Evolutionary conservation across 2,329 filamentous ascomycete genomes (phyloP).

Genomic region (Botrytis hyacinthi): DNA sequence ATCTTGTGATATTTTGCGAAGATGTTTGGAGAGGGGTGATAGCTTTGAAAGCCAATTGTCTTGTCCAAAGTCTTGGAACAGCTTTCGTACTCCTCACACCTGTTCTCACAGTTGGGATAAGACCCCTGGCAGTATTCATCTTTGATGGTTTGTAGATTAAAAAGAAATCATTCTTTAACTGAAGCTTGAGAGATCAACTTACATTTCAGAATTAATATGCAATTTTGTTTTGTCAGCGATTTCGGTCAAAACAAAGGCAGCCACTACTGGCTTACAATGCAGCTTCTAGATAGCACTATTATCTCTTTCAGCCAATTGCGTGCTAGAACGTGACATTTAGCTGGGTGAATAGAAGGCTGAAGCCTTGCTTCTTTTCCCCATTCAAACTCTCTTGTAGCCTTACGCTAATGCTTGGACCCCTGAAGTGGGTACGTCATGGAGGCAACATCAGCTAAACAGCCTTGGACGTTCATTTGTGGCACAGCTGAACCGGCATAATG

Average conservation of each 20-base stretch:
- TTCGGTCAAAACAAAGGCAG: slow-evolving; percentile 10
- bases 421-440: background rate
- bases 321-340: slow-evolving; percentile 23
- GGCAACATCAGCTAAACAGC: background rate
- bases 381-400: background rate
- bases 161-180: background rate
- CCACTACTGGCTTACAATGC: background rate
- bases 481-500: background rate
- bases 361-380: background rate
- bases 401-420: background rate
- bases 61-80: slow-evolving; percentile 24
- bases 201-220: background rate
- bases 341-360: background rate
- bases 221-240: slow-evolving; percentile 24
- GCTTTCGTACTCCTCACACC: slow-evolving; percentile 23
- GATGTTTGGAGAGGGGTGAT: slow-evolving; percentile 15
- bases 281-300: background rate
- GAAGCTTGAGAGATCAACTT: slow-evolving; percentile 6
- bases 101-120: slow-evolving; percentile 29
- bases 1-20: slow-evolving; percentile 23
- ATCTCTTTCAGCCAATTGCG: slow-evolving; percentile 24
- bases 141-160: background rate
- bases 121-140: slow-evolving; percentile 33
- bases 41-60: slow-evolving; percentile 25
- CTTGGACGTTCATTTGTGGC: background rate